These are phyloP conservation scores for Aristolochia californica DNA, from an alignment of 164 flowering plant genomes.

Conservation along the genomic window DNA sequence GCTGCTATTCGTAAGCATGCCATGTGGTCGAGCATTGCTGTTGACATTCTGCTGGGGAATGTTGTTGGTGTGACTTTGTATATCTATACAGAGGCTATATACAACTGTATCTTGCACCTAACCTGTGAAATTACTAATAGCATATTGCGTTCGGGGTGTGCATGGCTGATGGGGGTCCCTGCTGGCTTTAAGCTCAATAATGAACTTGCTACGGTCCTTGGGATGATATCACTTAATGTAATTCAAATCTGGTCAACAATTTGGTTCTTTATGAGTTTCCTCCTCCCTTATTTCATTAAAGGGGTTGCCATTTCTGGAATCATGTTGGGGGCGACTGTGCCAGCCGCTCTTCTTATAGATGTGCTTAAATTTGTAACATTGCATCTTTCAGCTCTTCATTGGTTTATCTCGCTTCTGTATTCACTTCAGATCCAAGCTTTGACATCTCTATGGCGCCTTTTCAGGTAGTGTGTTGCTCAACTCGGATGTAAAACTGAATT, in stretches of 20 bases:
- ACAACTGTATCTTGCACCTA: conserved; percentile 36
- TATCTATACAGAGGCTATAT: conserved; percentile 29
- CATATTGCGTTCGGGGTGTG: conserved; percentile 78
- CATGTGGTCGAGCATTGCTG: conserved; percentile 60
- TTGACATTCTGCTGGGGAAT: conserved; percentile 71
- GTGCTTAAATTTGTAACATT: conserved; percentile 39
- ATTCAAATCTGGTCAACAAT: conserved; percentile 95
- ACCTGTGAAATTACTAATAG: conserved; percentile 43
- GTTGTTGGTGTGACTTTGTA: conserved; percentile 47
- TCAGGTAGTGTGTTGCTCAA: conserved; percentile 41
- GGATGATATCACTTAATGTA: conserved; percentile 66
- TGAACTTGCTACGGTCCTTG: conserved; percentile 76
- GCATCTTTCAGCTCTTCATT: conserved; percentile 64
- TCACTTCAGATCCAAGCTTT: conserved; percentile 65
- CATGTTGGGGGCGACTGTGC: conserved; percentile 57
- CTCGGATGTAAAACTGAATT: conserved; percentile 2
- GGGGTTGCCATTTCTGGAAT: conserved; percentile 66
- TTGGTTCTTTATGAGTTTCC: conserved; percentile 43
- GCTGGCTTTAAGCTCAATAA: conserved; percentile 97
- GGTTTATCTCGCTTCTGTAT: conserved; percentile 56
- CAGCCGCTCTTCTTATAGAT: conserved; percentile 65
- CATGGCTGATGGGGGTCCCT: conserved; percentile 97
- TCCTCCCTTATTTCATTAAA: conserved; percentile 36
- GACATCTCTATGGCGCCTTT: conserved; percentile 91
- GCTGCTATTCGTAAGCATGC: conserved; percentile 59